Evolutionary conservation across 2,329 filamentous ascomycete species (phyloP).

Genomic region (Dendryphion nanum): DNA sequence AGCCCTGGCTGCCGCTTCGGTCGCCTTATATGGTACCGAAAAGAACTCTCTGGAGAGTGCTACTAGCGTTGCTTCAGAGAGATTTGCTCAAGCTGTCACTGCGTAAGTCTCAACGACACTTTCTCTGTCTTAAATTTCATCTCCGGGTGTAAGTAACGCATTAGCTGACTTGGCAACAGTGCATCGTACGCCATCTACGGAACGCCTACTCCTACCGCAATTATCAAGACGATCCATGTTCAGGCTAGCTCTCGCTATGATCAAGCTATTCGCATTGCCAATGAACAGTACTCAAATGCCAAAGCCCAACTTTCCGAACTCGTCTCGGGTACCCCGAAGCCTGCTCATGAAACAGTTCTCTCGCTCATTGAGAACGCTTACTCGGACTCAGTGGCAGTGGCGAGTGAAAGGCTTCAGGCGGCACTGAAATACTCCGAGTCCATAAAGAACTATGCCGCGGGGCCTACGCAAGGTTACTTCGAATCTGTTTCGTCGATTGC

Average conservation of each 20-base stretch:
- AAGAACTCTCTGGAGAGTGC: constrained; percentile 44
- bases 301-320: constrained; percentile 66
- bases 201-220: constrained; percentile 46
- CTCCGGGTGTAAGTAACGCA: too few relatives aligned
- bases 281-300: constrained; percentile 65
- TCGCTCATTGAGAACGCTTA: constrained; percentile 69
- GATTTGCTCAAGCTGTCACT: constrained; percentile 57
- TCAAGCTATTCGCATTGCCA: constrained; percentile 63
- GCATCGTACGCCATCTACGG: constrained; percentile 59
- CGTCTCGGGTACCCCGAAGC: constrained; percentile 67
- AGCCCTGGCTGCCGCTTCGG: constrained; percentile 58
- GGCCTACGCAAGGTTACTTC: constrained; percentile 49
- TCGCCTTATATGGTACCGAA: constrained; percentile 53
- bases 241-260: constrained; percentile 59
- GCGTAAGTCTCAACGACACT: constrained; percentile 46
- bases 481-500: constrained; percentile 66
- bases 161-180: constrained; percentile 27
- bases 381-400: constrained; percentile 62
- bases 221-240: constrained; percentile 47
- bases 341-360: constrained; percentile 67
- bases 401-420: constrained; percentile 58
- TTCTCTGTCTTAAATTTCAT: constrained; percentile 1
- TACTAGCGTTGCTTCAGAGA: constrained; percentile 52
- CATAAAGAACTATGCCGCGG: constrained; percentile 39
- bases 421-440: constrained; percentile 49